Evolutionary conservation across 371 early-diverging fungal genomes (phyloP).

Genomic region (Lichtheimia hyalospora): DNA sequence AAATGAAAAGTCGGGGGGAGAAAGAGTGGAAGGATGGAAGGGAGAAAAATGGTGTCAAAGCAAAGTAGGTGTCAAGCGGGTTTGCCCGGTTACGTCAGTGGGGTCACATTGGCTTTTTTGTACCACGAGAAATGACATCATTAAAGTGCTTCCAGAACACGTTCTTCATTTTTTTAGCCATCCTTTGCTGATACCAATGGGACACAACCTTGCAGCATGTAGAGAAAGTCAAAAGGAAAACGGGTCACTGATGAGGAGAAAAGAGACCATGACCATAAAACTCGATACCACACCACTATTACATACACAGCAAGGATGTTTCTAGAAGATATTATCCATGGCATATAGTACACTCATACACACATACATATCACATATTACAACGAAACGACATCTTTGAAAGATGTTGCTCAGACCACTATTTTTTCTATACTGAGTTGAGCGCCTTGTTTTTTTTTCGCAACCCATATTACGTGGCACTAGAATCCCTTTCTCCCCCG

Average conservation of each 20-base stretch:
- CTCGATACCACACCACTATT: too few relatives aligned
- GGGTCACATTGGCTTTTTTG: constrained; percentile 2
- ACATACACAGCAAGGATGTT: not conserved
- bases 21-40: not conserved
- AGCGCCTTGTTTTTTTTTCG: not conserved
- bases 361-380: not conserved
- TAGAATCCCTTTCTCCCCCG: constrained; percentile 1
- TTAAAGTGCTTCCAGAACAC: constrained; percentile 2
- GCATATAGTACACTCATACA: too few relatives aligned
- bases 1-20: not conserved
- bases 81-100: constrained; percentile 1
- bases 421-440: not conserved
- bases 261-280: too few relatives aligned
- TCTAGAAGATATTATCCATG: not conserved
- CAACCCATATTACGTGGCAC: constrained; percentile 9
- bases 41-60: constrained; percentile 1
- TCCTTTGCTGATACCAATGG: too few relatives aligned
- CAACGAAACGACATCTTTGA: constrained; percentile 1
- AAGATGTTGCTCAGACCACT: not conserved
- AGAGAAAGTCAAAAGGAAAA: too few relatives aligned
- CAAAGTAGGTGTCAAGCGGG: not conserved
- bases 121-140: not conserved
- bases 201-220: too few relatives aligned
- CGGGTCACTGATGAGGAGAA: too few relatives aligned
- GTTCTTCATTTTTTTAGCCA: not conserved